phyloP scores from a whole-genome alignment of 1,139 yeast genomes.

The Pichia sp. region DNA sequence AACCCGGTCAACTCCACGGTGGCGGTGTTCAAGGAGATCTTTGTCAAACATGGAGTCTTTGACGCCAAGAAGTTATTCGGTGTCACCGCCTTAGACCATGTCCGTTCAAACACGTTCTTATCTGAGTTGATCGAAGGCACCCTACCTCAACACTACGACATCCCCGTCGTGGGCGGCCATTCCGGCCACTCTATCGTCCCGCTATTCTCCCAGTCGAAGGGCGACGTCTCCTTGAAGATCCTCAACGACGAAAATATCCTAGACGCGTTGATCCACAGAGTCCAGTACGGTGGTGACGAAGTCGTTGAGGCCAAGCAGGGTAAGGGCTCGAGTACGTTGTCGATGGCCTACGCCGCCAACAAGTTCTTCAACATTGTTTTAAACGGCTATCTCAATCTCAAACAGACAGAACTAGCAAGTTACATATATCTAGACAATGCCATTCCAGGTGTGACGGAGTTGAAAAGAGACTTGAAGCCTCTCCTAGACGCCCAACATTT shows the following conservation, averaged over 20 bases:
- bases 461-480: constrained; percentile 34
- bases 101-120: constrained; percentile 82
- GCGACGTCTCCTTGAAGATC: constrained; percentile 48
- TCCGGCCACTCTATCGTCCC: constrained; percentile 95
- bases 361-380: constrained; percentile 64
- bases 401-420: constrained; percentile 43
- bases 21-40: constrained; percentile 84
- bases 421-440: constrained; percentile 46
- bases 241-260: constrained; percentile 40
- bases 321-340: constrained; percentile 88
- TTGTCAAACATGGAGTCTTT: constrained; percentile 69
- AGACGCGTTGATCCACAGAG: constrained; percentile 74
- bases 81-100: constrained; percentile 86
- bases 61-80: constrained; percentile 83
- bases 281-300: constrained; percentile 97
- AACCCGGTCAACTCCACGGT: constrained; percentile 97
- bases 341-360: constrained; percentile 96
- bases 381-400: constrained; percentile 19
- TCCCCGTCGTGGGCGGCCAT: constrained; percentile 95
- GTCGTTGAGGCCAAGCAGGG: constrained; percentile 95
- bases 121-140: constrained; percentile 37
- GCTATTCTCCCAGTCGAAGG: constrained; percentile 52
- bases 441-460: constrained; percentile 38
- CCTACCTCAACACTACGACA: constrained; percentile 42
- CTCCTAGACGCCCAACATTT: constrained; percentile 38